A percentile compares a stretch with the other conserved stretches of the same genome.
phyloP scores from a whole-genome alignment of 495 filamentous ascomycete genomes.

The Talaromyces thailandensis region DNA sequence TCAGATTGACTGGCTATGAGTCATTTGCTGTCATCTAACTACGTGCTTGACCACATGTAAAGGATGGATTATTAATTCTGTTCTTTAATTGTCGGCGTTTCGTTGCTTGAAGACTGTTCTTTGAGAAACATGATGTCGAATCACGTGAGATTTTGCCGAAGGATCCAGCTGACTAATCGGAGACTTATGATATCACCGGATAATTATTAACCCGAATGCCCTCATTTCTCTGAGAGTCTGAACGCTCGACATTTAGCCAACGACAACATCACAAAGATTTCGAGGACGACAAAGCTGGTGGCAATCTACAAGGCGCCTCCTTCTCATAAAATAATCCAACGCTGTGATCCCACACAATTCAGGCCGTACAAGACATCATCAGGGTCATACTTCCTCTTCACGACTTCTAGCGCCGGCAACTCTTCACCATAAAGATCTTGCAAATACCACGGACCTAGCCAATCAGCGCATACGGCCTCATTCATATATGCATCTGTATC shows the following conservation, averaged over 20 bases:
- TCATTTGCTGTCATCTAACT: neutral
- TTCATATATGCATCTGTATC: constrained; percentile 30
- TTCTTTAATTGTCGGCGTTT: neutral
- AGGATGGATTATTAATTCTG: neutral
- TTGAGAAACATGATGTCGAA: neutral
- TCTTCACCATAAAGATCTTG: neutral
- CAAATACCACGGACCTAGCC: neutral
- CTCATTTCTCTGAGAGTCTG: neutral
- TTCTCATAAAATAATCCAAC: neutral
- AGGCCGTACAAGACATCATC: neutral
- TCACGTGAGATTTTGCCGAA: neutral
- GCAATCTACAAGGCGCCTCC: neutral
- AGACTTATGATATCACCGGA: neutral
- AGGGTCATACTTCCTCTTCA: neutral
- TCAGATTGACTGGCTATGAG: neutral
- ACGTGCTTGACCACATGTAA: neutral
- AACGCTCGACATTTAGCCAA: no score
- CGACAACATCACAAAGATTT: neutral
- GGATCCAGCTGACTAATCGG: neutral
- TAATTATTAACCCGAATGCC: neutral
- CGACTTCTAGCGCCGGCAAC: neutral
- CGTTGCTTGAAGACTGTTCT: neutral
- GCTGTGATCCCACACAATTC: neutral
- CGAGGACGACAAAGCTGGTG: neutral
- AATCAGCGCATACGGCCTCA: constrained; percentile 39